Evolutionary conservation across 768 basidiomycete species (phyloP), one percentile per base, ranked within the genome.

Genomic region (Russula abietina): DNA sequence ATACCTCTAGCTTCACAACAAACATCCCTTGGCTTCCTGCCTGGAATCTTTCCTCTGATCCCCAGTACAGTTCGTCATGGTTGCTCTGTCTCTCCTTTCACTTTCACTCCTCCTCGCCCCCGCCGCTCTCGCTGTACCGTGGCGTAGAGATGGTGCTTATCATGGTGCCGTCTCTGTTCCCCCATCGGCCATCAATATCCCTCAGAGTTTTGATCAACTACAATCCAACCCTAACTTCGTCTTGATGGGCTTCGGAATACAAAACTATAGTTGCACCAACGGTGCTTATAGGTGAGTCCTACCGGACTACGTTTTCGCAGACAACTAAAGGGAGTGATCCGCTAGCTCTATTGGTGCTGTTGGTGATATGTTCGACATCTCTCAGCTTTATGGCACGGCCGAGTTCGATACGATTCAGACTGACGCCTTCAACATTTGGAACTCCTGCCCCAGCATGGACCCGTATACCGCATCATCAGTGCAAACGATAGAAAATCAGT

Each of bases 291-390:
- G 33, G 67, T 68, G 56, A 51, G 61, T 55, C n/a, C 1, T n/a
- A 36, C n/a, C 12, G 8, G 4, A 11, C 3, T 14, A 12, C 14
- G 19, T 17, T 12, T 55, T 19, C 3, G n/a, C 19, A 7, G 16
- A 0, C 12, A 12, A 6, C 32, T 60, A 22, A 66, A 19, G 19
- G 7, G 49, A 3, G 16, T 28, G 26, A 17, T 46, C 12, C 19
- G n/a, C n/a, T 36, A 68, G 67, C 16, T 54, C 48, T 49, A n/a
- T 28, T 12, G 67, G 67, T 46, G 67, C 67, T 10, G 33, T 60
- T 22, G 67, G 59, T 2, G 30, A 58, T 17, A 4, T 68, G 30
- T 55, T 55, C 43, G 65, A 66, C 51, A 63, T 66, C 5, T 55
- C 65, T 17, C 48, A 52, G 14, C 46, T 66, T 7, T 36, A 14